Percentiles rank a stretch among this genome's conserved stretches.
Evolutionary conservation across 2,329 filamentous ascomycete species (phyloP).

Genomic region (Microsporum canis): DNA sequence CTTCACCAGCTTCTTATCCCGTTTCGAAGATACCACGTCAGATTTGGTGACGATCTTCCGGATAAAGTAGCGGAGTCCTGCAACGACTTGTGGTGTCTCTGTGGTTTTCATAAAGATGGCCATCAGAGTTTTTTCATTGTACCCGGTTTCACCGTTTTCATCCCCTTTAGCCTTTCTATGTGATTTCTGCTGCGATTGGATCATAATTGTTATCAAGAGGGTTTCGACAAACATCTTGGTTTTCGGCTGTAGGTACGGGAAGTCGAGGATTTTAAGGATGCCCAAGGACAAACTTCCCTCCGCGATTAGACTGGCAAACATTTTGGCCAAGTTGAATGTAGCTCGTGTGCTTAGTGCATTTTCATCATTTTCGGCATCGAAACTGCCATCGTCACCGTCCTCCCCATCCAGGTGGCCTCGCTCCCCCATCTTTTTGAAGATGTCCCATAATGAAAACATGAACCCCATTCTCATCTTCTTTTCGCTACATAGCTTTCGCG

Average conservation of each 20-base stretch:
- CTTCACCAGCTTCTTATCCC: constrained; percentile 42
- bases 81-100: constrained; percentile 55
- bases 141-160: constrained; percentile 21
- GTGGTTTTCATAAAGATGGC: constrained; percentile 56
- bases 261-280: constrained; percentile 55
- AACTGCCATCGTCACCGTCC: constrained; percentile 47
- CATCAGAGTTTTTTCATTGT: constrained; percentile 48
- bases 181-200: constrained; percentile 49
- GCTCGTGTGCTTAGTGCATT: constrained; percentile 42
- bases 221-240: constrained; percentile 70
- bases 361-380: constrained; percentile 43
- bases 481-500: constrained; percentile 57
- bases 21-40: constrained; percentile 39
- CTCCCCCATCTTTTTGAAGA: constrained; percentile 80
- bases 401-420: constrained; percentile 49
- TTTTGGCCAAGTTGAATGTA: constrained; percentile 56
- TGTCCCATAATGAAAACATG: constrained; percentile 73
- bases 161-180: constrained; percentile 15
- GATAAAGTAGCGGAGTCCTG: constrained; percentile 68
- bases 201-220: constrained; percentile 62
- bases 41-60: constrained; percentile 62
- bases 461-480: constrained; percentile 68
- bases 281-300: constrained; percentile 49
- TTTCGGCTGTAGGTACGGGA: constrained; percentile 64
- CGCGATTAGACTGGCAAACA: constrained; percentile 53